These are phyloP conservation scores for Halenospora varia DNA, from an alignment of 495 filamentous ascomycete genomes.

Conservation along the genomic window DNA sequence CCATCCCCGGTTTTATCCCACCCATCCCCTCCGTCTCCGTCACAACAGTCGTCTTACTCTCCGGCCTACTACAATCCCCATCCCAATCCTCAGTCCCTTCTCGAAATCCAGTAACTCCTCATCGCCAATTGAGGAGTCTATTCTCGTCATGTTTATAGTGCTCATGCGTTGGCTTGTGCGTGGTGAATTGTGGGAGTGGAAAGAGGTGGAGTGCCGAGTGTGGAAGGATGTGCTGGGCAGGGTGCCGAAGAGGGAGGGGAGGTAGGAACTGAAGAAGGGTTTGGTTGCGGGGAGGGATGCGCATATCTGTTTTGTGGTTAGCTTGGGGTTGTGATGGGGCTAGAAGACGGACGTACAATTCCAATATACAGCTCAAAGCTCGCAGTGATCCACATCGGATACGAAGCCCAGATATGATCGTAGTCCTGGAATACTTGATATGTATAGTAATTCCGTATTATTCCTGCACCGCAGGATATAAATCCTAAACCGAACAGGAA, in stretches of 20 bases:
- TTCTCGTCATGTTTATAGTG: no score
- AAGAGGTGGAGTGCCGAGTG: no score
- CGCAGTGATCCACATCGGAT: constrained; percentile 48
- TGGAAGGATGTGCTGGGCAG: no score
- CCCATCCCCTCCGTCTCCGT: no score
- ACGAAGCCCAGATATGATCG: constrained; percentile 52
- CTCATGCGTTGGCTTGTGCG: no score
- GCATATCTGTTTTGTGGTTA: constrained; percentile 39
- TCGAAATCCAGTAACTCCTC: background rate
- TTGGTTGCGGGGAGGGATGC: constrained; percentile 51
- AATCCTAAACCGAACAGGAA: constrained; percentile 56
- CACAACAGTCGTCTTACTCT: no score
- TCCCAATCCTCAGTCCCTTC: constrained; percentile 7
- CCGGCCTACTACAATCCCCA: no score
- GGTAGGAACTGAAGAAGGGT: constrained; percentile 44
- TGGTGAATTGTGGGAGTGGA: no score
- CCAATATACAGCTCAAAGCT: constrained; percentile 56
- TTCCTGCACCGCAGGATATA: constrained; percentile 53
- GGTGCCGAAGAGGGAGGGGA: constrained; percentile 35
- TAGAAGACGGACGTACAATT: constrained; percentile 42
- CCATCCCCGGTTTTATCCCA: no score
- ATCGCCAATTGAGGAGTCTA: no score
- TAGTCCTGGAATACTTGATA: constrained; percentile 20
- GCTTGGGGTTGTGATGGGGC: constrained; percentile 9
- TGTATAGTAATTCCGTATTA: constrained; percentile 42